Conservation (phyloP, 1,284 basidiomycete genomes). For the Puccinia brachypodii region DNA sequence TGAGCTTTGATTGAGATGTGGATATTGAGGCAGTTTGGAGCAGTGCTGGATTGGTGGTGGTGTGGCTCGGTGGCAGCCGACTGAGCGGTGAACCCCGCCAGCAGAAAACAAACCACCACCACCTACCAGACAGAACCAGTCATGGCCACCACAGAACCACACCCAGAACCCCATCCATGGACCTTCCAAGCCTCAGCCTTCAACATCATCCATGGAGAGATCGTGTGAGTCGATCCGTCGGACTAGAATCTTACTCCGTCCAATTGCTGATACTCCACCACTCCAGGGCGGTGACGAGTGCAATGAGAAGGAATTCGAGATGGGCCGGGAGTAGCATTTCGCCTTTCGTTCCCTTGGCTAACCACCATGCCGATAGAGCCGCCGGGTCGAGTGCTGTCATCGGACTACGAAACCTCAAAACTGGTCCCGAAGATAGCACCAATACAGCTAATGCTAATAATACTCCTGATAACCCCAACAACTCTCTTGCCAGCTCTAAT, state of each 20-base stretch:
- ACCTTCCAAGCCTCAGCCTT: slow-evolving; percentile 31
- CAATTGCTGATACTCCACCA: neutral
- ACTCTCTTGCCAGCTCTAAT: neutral
- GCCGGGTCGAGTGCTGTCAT: neutral
- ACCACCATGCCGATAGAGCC: neutral
- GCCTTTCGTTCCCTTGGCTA: slow-evolving; percentile 1
- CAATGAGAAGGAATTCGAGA: slow-evolving; percentile 40
- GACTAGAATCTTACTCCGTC: neutral
- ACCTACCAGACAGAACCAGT: neutral
- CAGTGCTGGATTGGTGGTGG: too few relatives aligned
- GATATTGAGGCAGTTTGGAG: too few relatives aligned
- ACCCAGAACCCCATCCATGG: neutral
- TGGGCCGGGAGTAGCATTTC: slow-evolving; percentile 27
- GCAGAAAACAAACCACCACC: neutral
- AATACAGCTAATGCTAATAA: neutral
- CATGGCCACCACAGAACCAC: neutral
- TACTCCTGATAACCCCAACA: neutral
- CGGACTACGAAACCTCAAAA: slow-evolving; percentile 32
- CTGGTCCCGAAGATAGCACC: neutral
- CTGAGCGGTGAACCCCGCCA: neutral
- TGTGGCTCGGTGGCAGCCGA: too few relatives aligned
- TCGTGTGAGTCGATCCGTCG: slow-evolving; percentile 18
- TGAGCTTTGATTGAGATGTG: too few relatives aligned
- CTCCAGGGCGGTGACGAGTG: slow-evolving; percentile 37
- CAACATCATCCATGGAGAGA: slow-evolving; percentile 46